A percentile compares a stretch with the other conserved stretches of the same genome.
Conservation (phyloP, 2,329 filamentous ascomycete genomes). For the Verticillium nonalfalfae region DNA sequence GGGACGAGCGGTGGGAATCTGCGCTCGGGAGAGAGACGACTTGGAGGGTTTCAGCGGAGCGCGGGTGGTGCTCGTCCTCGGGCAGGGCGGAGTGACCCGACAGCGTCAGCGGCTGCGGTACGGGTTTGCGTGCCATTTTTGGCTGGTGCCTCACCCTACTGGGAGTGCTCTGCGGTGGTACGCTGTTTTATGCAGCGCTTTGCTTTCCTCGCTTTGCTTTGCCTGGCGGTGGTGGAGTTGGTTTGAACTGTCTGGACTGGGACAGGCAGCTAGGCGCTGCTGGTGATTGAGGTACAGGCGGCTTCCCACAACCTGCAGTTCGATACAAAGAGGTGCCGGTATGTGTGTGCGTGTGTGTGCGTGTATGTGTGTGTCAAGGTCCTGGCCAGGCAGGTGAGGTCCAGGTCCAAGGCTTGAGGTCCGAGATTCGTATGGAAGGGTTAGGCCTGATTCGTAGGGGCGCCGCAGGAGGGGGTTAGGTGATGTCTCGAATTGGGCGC, state of each 20-base stretch:
- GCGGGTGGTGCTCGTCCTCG: slow-evolving; percentile 18
- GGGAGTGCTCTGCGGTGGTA: neutral
- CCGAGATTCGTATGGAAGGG: neutral
- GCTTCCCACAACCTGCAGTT: neutral
- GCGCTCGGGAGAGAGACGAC: slow-evolving; percentile 25
- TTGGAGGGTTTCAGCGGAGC: slow-evolving; percentile 21
- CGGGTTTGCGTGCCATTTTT: slow-evolving; percentile 51
- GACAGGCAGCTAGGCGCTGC: neutral
- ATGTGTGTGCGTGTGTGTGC: neutral
- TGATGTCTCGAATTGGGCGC: neutral
- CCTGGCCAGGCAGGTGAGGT: neutral
- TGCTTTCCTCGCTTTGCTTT: neutral
- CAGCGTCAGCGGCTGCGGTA: slow-evolving; percentile 52
- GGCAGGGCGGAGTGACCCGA: slow-evolving; percentile 29
- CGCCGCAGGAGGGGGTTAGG: neutral
- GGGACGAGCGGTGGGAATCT: slow-evolving; percentile 32
- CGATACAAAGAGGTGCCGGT: neutral
- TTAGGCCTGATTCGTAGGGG: neutral
- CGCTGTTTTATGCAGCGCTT: no score
- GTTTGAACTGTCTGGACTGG: neutral
- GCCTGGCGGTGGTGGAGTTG: neutral
- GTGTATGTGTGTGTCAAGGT: neutral
- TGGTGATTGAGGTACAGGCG: neutral
- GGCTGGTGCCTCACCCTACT: neutral
- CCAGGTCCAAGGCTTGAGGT: neutral